These are phyloP conservation scores for Tetrahymena malaccensis DNA, from an alignment of 73 alveolate species.

Conservation along the genomic window DNA sequence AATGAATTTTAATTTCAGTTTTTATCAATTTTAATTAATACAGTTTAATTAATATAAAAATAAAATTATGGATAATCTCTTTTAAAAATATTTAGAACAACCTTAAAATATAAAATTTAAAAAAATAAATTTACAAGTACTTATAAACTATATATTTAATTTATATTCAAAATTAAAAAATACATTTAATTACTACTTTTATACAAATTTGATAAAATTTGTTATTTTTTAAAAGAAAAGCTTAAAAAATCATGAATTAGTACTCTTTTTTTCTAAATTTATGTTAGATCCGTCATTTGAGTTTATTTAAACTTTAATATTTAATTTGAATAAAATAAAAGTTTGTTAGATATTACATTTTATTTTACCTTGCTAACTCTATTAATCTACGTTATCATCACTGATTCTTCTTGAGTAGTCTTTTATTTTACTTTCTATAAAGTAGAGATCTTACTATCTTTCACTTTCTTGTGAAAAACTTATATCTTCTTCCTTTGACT, in stretches of 20 bases:
- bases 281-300: not conserved
- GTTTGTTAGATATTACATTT: not conserved
- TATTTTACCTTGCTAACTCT: not conserved
- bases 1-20: too few relatives aligned
- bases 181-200: too few relatives aligned
- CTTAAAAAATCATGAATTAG: not conserved
- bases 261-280: not conserved
- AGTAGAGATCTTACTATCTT: not conserved
- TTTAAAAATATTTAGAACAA: too few relatives aligned
- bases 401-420: not conserved
- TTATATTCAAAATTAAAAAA: too few relatives aligned
- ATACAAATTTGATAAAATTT: too few relatives aligned
- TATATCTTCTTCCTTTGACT: not conserved
- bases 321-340: not conserved
- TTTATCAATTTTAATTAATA: too few relatives aligned
- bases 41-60: too few relatives aligned
- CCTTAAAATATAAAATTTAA: too few relatives aligned
- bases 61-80: too few relatives aligned
- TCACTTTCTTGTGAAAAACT: not conserved
- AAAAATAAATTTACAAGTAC: too few relatives aligned
- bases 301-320: not conserved
- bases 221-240: too few relatives aligned
- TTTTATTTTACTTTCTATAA: not conserved
- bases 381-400: not conserved
- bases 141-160: too few relatives aligned